Base-by-base conservation (phyloP, 805 yeast genomes). In the Kuraishia piskuri region DNA sequence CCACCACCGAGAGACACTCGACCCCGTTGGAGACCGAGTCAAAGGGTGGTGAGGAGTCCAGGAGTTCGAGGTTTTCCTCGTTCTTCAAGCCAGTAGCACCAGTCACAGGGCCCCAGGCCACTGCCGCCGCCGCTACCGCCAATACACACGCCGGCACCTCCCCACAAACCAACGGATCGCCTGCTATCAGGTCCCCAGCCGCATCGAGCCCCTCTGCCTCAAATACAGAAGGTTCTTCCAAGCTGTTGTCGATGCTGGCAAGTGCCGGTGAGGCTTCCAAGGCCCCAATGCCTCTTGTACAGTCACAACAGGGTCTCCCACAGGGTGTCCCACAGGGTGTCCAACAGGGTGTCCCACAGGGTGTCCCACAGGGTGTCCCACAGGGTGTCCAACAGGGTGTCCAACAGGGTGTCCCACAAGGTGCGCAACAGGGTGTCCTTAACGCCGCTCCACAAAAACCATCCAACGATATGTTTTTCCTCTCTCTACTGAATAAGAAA, bases 31-130 rank as follows among this genome's bases (percentile, higher is more conserved):
- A 55, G 57, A 56, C 44, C 19, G 52, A 26, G 17, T 21, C 19
- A 40, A 49, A 47, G 25, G 10, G 60, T 73, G 10, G 60, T 73
- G 44, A 59, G 73, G 59, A 68, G 64, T 46, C 70, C 65, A 54
- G 61, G 62, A 20, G 65, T 45, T 48, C 52, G 20, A 46, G 50
- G 24, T 46, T 45, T 24, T n/a, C 23, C 45, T 46, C 52, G 8
- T 45, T 40, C 49, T 45, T 40, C 55, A 26, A 50, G 50, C 50
- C 53, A 8, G 46, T 24, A 19, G 46, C 45, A 20, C 22, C 45
- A 21, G 44, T 19, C 46, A 22, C 19, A 50, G n/a, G 31, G 8
- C 24, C 20, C 46, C 5, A 24, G 6, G 14, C 17, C 44, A 7
- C 31, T 10, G 17, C 17, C 14, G 40, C n/a, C 4, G 40, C n/a